Conservation (phyloP, 495 filamentous ascomycete genomes). For the Lasiosphaeris hirsuta region DNA sequence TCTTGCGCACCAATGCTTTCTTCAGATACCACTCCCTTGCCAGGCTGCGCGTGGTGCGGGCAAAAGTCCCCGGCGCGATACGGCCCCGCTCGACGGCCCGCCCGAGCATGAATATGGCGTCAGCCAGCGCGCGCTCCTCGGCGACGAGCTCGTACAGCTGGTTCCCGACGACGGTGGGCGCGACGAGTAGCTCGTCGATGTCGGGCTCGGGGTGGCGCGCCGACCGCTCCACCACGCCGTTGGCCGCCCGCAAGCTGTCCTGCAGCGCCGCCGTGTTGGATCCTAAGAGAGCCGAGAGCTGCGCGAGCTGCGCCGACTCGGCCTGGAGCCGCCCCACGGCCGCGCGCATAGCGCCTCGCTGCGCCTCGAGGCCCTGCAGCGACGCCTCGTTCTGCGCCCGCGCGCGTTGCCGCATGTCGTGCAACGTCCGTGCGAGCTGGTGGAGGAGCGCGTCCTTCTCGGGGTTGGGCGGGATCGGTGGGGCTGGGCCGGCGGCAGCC, state of each 20-base stretch:
- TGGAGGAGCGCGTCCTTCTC: constrained; percentile 88
- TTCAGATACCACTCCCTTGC: constrained; percentile 89
- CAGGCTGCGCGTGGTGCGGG: constrained; percentile 73
- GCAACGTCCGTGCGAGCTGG: constrained; percentile 67
- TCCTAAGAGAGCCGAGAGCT: constrained; percentile 63
- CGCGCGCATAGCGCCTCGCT: constrained; percentile 70
- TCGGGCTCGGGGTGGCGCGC: constrained; percentile 47
- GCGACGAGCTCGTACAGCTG: constrained; percentile 86
- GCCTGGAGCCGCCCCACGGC: constrained; percentile 63
- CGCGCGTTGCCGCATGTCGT: constrained; percentile 60
- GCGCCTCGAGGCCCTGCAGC: constrained; percentile 69
- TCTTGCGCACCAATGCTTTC: constrained; percentile 85
- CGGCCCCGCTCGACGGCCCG: constrained; percentile 77
- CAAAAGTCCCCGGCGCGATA: constrained; percentile 77
- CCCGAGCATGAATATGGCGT: constrained; percentile 81
- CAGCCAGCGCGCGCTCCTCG: constrained; percentile 79
- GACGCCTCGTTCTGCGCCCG: constrained; percentile 65
- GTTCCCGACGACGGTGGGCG: constrained; percentile 85
- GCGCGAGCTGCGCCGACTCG: constrained; percentile 67
- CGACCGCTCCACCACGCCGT: constrained; percentile 68
- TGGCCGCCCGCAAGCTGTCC: constrained; percentile 71
- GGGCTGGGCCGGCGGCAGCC: constrained; percentile 49
- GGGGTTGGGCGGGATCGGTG: constrained; percentile 91
- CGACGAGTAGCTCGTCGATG: constrained; percentile 90
- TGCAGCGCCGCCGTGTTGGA: constrained; percentile 77